These are phyloP conservation scores for Curvularia hawaiiensis DNA, from an alignment of 2,329 filamentous ascomycete species.

Conservation along the genomic window DNA sequence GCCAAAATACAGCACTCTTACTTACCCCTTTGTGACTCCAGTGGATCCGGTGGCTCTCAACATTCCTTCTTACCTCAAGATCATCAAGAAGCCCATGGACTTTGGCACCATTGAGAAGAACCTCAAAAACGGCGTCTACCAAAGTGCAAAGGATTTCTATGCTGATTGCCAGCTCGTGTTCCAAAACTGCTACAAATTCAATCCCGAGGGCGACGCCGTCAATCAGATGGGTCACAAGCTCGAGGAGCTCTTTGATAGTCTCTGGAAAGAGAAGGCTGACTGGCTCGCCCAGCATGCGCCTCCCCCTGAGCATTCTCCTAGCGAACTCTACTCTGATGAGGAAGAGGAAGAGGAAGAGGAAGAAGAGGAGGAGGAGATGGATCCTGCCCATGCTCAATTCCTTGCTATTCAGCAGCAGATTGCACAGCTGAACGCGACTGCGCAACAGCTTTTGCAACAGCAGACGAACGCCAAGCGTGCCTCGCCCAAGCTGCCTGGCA, in stretches of 20 bases:
- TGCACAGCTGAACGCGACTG: constrained; percentile 67
- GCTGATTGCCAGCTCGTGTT: constrained; percentile 82
- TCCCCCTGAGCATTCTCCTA: constrained; percentile 68
- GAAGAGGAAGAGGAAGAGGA: constrained; percentile 75
- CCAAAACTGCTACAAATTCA: constrained; percentile 91
- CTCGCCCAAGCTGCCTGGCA: constrained; percentile 53
- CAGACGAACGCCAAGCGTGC: constrained; percentile 57
- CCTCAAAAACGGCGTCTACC: constrained; percentile 74
- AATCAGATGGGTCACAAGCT: constrained; percentile 73
- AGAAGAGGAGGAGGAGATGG: constrained; percentile 62
- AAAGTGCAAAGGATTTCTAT: constrained; percentile 83
- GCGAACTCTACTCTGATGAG: constrained; percentile 58
- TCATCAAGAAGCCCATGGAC: constrained; percentile 98
- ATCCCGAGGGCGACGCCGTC: constrained; percentile 77
- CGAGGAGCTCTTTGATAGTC: constrained; percentile 73
- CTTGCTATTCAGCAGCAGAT: constrained; percentile 68
- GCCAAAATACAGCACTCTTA: constrained; percentile 69
- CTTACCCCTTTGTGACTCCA: constrained; percentile 77
- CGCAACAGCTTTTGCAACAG: constrained; percentile 57
- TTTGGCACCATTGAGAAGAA: constrained; percentile 80
- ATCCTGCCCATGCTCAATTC: constrained; percentile 50
- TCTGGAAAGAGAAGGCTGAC: constrained; percentile 78
- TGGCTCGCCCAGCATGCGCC: constrained; percentile 80
- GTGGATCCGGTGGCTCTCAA: constrained; percentile 94
- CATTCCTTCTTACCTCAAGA: constrained; percentile 89